phyloP scores from a whole-genome alignment of 2,329 filamentous ascomycete species.

The Colletotrichum cereale region DNA sequence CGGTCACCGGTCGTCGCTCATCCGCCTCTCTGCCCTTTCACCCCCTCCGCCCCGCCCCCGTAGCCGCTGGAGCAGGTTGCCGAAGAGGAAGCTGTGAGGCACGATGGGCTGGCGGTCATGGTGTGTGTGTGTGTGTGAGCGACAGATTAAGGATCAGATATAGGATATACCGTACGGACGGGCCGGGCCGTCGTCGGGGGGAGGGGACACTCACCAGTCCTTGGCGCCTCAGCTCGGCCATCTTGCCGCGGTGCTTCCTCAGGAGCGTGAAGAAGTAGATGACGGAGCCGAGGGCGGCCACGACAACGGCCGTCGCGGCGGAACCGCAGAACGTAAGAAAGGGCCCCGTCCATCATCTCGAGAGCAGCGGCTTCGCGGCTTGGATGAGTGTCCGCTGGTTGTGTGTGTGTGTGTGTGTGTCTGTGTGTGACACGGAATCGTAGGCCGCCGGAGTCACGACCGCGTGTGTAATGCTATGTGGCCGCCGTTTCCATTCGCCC shows the following conservation, averaged over 20 bases:
- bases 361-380: background rate
- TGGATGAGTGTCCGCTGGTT: no score
- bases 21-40: no score
- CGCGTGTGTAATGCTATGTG: background rate
- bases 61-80: conserved; percentile 46
- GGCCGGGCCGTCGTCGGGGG: background rate
- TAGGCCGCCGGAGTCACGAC: background rate
- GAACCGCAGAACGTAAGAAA: conserved; percentile 10
- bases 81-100: conserved; percentile 46
- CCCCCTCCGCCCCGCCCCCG: background rate
- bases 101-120: conserved; percentile 50
- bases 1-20: background rate
- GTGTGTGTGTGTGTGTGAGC: no score
- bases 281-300: background rate
- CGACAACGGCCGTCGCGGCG: conserved; percentile 10
- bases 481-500: background rate
- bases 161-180: no score
- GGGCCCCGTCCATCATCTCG: conserved; percentile 21
- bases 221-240: conserved; percentile 30
- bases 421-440: no score
- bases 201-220: conserved; percentile 5
- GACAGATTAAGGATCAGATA: no score
- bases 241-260: conserved; percentile 24
- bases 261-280: conserved; percentile 25
- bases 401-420: no score